Conservation (phyloP, 805 yeast genomes). For the Yarrowia divulgata region DNA sequence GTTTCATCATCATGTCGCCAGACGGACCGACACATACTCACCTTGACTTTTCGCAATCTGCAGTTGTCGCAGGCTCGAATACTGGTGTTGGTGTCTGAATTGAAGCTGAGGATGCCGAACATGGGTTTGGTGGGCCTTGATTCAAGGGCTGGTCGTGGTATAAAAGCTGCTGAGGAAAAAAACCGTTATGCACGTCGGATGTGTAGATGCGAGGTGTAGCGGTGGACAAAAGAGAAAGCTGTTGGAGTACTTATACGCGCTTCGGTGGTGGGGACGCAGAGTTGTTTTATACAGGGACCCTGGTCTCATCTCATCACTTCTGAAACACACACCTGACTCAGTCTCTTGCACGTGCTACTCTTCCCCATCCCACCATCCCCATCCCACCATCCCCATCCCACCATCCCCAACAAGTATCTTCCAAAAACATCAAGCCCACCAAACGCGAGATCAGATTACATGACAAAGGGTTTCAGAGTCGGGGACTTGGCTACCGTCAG, state of each 20-base stretch:
- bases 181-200: constrained; percentile 25
- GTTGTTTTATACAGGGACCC: too few relatives aligned
- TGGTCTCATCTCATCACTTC: too few relatives aligned
- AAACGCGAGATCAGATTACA: neutral
- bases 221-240: neutral
- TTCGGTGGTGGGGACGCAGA: too few relatives aligned
- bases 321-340: too few relatives aligned
- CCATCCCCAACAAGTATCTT: too few relatives aligned
- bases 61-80: constrained; percentile 23
- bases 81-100: neutral
- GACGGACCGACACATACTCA: neutral
- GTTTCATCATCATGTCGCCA: too few relatives aligned
- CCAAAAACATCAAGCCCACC: too few relatives aligned
- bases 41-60: constrained; percentile 6
- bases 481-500: neutral
- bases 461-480: neutral
- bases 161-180: constrained; percentile 3
- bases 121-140: neutral
- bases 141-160: neutral
- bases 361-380: too few relatives aligned
- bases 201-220: neutral
- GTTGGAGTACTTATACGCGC: too few relatives aligned
- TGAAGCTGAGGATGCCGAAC: constrained; percentile 25
- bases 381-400: too few relatives aligned
- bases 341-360: too few relatives aligned